Percentiles rank a stretch among this genome's conserved stretches.
Conservation (phyloP, 371 early-diverging fungal genomes). For the Mortierella sp. region DNA sequence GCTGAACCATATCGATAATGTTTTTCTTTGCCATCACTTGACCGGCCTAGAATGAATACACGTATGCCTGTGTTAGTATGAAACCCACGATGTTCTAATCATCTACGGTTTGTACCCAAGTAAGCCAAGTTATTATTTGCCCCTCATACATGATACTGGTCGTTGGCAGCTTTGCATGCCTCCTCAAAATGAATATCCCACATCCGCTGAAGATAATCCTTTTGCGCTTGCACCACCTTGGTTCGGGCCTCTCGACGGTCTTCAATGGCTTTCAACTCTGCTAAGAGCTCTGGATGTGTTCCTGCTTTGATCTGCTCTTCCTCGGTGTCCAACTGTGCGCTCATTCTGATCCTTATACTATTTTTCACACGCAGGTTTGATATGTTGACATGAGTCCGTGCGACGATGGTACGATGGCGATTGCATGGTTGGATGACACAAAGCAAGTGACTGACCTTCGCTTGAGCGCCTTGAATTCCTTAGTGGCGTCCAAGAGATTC, state of each 20-base stretch:
- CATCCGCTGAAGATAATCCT: conserved; percentile 21
- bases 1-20: conserved; percentile 40
- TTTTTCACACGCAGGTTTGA: too few species aligned
- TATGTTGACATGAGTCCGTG: too few species aligned
- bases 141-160: conserved; percentile 44
- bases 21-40: conserved; percentile 17
- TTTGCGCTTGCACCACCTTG: conserved; percentile 19
- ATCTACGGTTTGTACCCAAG: not conserved
- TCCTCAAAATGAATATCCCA: conserved; percentile 33
- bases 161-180: conserved; percentile 34
- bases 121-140: too few species aligned
- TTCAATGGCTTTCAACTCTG: conserved; percentile 46
- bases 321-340: conserved; percentile 28
- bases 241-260: conserved; percentile 28
- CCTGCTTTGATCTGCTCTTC: conserved; percentile 42
- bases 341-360: conserved; percentile 24
- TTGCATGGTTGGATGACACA: too few species aligned
- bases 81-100: not conserved
- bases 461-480: conserved; percentile 28
- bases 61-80: not conserved
- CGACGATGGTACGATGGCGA: too few species aligned
- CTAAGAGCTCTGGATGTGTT: conserved; percentile 36
- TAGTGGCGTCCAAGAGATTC: conserved; percentile 16
- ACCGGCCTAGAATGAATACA: conserved; percentile 23
- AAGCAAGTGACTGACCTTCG: conserved; percentile 26